Base-by-base conservation (phyloP, 805 yeast genomes). In the Vanderwaltozyma polyspora region DNA sequence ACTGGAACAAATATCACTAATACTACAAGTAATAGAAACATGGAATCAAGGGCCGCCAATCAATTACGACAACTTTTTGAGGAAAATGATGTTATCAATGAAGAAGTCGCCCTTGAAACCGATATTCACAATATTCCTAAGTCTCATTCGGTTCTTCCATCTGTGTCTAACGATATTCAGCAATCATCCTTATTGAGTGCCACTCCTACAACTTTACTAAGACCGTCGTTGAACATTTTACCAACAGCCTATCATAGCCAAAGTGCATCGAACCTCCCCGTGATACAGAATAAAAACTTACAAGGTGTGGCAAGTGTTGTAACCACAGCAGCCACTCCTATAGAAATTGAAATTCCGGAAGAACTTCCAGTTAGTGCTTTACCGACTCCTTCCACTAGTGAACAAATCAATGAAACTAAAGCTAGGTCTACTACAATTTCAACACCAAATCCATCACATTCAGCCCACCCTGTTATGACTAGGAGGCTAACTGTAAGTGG, bases 51-150 rank as follows among this genome's bases (percentile, higher is more conserved):
- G 32, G 78, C 84, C 0, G 94, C 94, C 1, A 76, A 73, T 51
- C 79, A 91, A 2, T 60, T 85, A 22, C 58, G 78, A 38, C 75
- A 76, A 51, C 56, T 85, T 19, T 84, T 84, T 51, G 85, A 79
- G 43, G 76, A 72, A 19, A 59, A 51, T 9, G 64, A 56, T 17
- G 59, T 51, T 9, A 40, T 47, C 7, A 41, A 34, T 16, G 55
- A 52, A 29, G 45, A 44, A 19, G 41, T 40, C 22, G 29, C 41
- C 24, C 29, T 33, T 10, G 45, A 42, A 25, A 38, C 45, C 8
- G 48, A 48, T 11, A 36, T 48, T 12, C 40, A 31, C 19, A 24
- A 24, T 12, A 24, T 29, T 2, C 26, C 31, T 19, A 34, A 29
- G 19, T 4, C 23, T 5, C 31, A 33, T n/a, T 19, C 33, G 4